Evolutionary conservation across 139 green algal species (phyloP).

Genomic region (Closterium sp.): DNA sequence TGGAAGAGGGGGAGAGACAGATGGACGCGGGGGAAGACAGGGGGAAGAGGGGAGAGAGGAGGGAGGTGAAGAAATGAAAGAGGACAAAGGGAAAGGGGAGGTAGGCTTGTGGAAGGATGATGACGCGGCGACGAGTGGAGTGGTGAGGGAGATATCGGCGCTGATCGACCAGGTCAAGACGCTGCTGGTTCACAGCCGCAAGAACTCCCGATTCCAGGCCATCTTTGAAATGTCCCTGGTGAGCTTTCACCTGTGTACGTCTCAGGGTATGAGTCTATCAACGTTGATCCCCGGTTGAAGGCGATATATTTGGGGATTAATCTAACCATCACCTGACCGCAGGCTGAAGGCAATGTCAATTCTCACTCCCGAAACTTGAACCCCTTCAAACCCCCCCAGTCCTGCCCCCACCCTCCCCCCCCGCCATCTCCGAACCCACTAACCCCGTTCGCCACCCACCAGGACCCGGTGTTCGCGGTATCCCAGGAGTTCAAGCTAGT

Average conservation of each 20-base stretch:
- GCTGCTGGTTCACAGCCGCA: background rate
- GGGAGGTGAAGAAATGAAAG: background rate
- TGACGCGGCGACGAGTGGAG: background rate
- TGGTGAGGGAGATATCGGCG: background rate
- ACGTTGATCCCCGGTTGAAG: too few species aligned
- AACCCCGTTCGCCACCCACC: too few species aligned
- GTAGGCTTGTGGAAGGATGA: background rate
- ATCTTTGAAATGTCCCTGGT: conserved; percentile 3
- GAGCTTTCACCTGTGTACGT: background rate
- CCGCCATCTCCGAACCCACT: background rate
- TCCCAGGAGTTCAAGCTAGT: background rate
- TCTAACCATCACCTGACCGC: too few species aligned
- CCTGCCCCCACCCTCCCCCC: background rate
- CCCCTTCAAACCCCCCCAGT: too few species aligned
- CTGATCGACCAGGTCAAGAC: background rate
- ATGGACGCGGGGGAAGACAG: background rate
- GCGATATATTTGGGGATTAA: too few species aligned
- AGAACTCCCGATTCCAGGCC: background rate
- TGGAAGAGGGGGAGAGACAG: background rate
- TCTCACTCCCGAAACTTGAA: background rate
- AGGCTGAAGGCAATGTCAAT: too few species aligned
- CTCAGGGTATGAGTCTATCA: too few species aligned
- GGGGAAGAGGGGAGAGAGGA: background rate
- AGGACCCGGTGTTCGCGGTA: background rate
- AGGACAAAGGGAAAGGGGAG: background rate